These are phyloP conservation scores for Hypoxylon sp. DNA, from an alignment of 2,329 filamentous ascomycete species.

Conservation along the genomic window DNA sequence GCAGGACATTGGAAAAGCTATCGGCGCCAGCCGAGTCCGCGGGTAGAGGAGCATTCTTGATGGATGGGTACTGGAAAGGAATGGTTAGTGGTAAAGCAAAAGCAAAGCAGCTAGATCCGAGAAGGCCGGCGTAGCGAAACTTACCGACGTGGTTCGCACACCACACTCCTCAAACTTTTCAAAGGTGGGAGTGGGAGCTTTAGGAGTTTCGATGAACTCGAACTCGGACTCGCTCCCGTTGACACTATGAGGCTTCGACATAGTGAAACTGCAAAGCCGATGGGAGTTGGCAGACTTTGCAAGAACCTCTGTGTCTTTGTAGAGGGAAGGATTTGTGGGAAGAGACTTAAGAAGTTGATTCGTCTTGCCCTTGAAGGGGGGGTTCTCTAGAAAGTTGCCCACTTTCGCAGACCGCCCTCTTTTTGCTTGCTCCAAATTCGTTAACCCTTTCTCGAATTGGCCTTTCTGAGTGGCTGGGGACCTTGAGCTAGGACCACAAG, in stretches of 20 bases:
- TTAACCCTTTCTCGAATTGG: constrained; percentile 40
- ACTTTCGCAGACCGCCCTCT: constrained; percentile 49
- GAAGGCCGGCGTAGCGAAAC: constrained; percentile 46
- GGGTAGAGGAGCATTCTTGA: constrained; percentile 94
- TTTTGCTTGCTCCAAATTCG: constrained; percentile 36
- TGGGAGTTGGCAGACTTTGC: constrained; percentile 39
- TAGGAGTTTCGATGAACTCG: constrained; percentile 75
- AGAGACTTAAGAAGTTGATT: constrained; percentile 33
- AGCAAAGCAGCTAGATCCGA: constrained; percentile 12
- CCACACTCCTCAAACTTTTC: constrained; percentile 69
- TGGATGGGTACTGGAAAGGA: constrained; percentile 78
- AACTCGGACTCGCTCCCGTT: constrained; percentile 70
- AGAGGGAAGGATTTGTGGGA: constrained; percentile 40
- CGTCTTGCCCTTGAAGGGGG: constrained; percentile 29
- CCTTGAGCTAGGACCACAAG: constrained; percentile 39
- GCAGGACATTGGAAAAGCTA: constrained; percentile 86
- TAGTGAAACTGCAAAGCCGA: constrained; percentile 56
- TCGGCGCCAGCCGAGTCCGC: constrained; percentile 89
- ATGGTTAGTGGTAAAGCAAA: constrained; percentile 32
- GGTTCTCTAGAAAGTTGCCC: constrained; percentile 35
- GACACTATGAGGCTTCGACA: constrained; percentile 65
- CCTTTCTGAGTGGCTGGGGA: constrained; percentile 43
- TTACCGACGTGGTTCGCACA: constrained; percentile 69
- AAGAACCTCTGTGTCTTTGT: constrained; percentile 31
- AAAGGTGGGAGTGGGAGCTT: constrained; percentile 64